phyloP scores from a whole-genome alignment of 805 yeast species.

The Wickerhamomyces bovis region DNA sequence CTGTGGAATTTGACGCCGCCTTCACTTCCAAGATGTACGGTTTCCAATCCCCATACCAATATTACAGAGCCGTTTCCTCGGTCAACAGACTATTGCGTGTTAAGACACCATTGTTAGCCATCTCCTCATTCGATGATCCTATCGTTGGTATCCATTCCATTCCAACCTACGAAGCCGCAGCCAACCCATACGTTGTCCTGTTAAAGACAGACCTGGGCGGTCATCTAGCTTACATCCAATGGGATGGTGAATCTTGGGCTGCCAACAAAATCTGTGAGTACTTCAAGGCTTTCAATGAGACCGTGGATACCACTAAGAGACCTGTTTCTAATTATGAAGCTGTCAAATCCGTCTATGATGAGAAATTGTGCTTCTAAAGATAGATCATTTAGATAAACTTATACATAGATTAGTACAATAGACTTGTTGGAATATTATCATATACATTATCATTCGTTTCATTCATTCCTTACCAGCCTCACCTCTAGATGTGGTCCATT shows the following conservation, averaged over 20 bases:
- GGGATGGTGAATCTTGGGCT: conserved; percentile 43
- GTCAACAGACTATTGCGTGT: conserved; percentile 47
- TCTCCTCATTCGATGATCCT: conserved; percentile 65
- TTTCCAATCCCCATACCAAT: conserved; percentile 52
- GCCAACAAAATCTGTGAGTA: conserved; percentile 35
- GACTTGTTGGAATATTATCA: neutral
- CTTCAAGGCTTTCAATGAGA: conserved; percentile 33
- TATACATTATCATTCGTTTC: neutral
- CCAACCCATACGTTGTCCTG: conserved; percentile 54
- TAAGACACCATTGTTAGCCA: conserved; percentile 54
- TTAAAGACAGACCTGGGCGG: conserved; percentile 65
- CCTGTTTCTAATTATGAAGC: conserved; percentile 15
- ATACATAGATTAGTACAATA: neutral
- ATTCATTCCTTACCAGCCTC: conserved; percentile 56
- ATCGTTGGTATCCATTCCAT: conserved; percentile 45
- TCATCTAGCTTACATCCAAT: conserved; percentile 50
- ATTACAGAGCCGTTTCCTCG: conserved; percentile 63
- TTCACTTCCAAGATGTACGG: conserved; percentile 62
- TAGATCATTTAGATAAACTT: neutral
- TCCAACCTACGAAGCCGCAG: conserved; percentile 42
- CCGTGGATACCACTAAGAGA: conserved; percentile 21
- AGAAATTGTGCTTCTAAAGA: conserved; percentile 14
- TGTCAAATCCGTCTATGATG: conserved; percentile 11
- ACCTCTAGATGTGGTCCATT: conserved; percentile 76
- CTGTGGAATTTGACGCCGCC: conserved; percentile 53